phyloP scores from a whole-genome alignment of 148 eudicot genomes.

The Cornus suecica region DNA sequence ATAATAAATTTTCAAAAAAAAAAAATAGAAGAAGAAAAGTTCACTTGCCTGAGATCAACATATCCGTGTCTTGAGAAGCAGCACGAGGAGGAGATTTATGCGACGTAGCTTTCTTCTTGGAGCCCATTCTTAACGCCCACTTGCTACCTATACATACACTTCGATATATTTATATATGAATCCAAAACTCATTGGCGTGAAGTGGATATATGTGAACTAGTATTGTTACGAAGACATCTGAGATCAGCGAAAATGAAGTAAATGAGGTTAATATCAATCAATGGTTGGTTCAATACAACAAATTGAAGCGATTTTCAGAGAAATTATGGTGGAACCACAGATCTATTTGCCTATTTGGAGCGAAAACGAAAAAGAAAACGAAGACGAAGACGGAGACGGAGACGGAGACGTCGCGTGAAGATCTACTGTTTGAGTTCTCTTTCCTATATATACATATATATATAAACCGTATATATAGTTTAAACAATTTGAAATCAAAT shows the following conservation, averaged over 20 bases:
- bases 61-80: slow-evolving; percentile 13
- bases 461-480: no score
- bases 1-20: not conserved
- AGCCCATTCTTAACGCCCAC: slow-evolving; percentile 14
- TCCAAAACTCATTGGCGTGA: not conserved
- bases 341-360: not conserved
- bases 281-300: not conserved
- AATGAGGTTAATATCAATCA: not conserved
- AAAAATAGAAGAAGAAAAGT: not conserved
- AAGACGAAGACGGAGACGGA: not conserved
- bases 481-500: no score
- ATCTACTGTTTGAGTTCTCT: not conserved
- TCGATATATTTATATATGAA: not conserved
- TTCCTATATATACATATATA: not conserved
- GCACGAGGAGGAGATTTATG: slow-evolving; percentile 10
- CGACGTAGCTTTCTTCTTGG: slow-evolving; percentile 7
- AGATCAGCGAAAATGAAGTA: not conserved
- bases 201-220: not conserved
- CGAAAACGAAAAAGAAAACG: not conserved
- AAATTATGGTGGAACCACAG: not conserved
- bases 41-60: slow-evolving; percentile 16
- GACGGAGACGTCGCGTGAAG: not conserved
- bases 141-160: slow-evolving; percentile 1
- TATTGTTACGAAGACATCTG: not conserved
- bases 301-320: not conserved